These are phyloP conservation scores for Wilhelminamyces savonicus DNA, from an alignment of 805 yeast species.

Conservation along the genomic window DNA sequence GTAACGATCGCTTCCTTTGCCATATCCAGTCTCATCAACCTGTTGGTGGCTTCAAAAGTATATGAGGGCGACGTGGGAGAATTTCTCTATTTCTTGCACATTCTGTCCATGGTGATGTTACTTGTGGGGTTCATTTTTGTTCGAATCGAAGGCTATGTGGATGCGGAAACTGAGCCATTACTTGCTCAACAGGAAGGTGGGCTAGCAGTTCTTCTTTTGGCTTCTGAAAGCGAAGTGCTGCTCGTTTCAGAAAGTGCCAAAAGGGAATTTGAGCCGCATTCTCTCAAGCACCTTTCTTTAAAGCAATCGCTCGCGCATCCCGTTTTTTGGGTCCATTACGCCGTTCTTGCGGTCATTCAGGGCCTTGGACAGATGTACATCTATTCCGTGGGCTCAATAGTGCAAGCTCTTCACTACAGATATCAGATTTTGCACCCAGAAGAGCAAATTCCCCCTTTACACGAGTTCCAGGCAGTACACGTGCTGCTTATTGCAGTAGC, in stretches of 20 bases:
- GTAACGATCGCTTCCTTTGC: constrained; percentile 32
- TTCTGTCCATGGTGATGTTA: constrained; percentile 17
- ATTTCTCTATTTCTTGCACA: constrained; percentile 18
- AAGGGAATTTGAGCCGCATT: neutral
- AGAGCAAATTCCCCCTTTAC: constrained; percentile 7
- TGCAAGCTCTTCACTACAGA: constrained; percentile 20
- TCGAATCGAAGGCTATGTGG: constrained; percentile 21
- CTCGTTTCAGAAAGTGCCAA: neutral
- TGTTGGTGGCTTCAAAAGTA: constrained; percentile 12
- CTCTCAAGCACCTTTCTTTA: constrained; percentile 11
- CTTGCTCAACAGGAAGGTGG: neutral
- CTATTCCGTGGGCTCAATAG: constrained; percentile 25
- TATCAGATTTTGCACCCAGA: constrained; percentile 1
- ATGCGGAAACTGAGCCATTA: constrained; percentile 4
- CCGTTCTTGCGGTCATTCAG: constrained; percentile 24
- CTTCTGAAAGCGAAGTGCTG: neutral
- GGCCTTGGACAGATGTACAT: constrained; percentile 35
- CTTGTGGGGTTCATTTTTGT: constrained; percentile 24
- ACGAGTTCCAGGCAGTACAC: constrained; percentile 23
- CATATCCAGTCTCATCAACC: constrained; percentile 23
- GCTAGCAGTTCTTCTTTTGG: neutral
- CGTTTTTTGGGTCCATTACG: constrained; percentile 25
- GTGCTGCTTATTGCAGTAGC: constrained; percentile 26
- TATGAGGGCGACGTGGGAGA: constrained; percentile 15
- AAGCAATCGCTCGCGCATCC: constrained; percentile 20